These are phyloP conservation scores for Magnaporthales sp. DNA, from an alignment of 2,329 filamentous ascomycete species.

Conservation along the genomic window DNA sequence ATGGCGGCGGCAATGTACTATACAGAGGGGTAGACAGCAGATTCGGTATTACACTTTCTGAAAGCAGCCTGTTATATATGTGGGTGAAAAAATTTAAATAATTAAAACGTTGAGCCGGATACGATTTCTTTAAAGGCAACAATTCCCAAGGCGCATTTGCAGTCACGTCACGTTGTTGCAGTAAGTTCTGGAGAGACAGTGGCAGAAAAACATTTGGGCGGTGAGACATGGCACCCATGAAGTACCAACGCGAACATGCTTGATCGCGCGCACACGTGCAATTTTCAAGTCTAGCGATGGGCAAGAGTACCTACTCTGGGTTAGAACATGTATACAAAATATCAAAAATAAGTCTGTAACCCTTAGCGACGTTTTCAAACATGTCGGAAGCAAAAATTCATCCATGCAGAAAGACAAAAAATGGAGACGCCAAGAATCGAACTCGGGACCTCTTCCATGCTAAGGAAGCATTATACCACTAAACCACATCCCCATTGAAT, in stretches of 20 bases:
- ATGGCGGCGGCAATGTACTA: constrained; percentile 4
- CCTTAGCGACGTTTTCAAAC: not conserved
- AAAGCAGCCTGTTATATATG: not conserved
- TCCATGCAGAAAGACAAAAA: not conserved
- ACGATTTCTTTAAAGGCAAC: not conserved
- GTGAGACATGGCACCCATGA: not conserved
- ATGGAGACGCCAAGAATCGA: not conserved
- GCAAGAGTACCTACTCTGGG: not conserved
- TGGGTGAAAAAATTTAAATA: not conserved
- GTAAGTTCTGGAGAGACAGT: not conserved
- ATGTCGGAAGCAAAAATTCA: not conserved
- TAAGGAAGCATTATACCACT: not conserved
- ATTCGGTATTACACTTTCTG: not conserved
- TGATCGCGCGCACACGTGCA: not conserved
- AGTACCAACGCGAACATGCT: not conserved
- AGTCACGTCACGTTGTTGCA: not conserved
- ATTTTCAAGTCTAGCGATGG: not conserved
- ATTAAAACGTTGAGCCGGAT: not conserved
- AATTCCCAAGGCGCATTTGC: not conserved
- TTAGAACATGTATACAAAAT: not conserved
- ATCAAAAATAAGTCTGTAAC: not conserved
- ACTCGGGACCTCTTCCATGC: not conserved
- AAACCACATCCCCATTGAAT: not conserved
- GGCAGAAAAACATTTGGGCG: not conserved
- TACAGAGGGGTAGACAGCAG: not conserved